These are phyloP conservation scores for Leccinellum luteum DNA, from an alignment of 768 basidiomycete species.

Conservation along the genomic window DNA sequence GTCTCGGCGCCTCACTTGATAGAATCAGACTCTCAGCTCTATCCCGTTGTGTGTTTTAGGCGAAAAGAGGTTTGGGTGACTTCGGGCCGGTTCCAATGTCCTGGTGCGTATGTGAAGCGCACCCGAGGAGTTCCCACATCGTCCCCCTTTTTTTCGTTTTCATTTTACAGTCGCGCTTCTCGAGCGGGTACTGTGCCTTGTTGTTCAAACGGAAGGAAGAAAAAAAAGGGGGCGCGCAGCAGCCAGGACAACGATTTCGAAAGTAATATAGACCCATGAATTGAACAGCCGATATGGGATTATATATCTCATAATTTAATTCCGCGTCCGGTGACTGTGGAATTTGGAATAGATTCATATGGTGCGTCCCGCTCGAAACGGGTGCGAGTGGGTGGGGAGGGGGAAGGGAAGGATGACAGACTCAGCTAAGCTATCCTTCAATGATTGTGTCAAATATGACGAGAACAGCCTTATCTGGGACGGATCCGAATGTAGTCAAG, in stretches of 20 bases:
- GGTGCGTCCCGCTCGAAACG: slow-evolving; percentile 20
- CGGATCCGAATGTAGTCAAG: slow-evolving; percentile 19
- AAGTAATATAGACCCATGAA: background rate
- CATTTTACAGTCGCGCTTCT: background rate
- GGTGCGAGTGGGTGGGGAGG: slow-evolving; percentile 5
- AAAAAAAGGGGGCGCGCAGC: background rate
- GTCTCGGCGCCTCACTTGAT: background rate
- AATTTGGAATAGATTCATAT: background rate
- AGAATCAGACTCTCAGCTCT: background rate
- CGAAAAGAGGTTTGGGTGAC: background rate
- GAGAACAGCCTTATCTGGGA: slow-evolving; percentile 8
- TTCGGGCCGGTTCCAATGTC: slow-evolving; percentile 11
- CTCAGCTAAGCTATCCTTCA: slow-evolving; percentile 9
- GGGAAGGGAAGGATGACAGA: slow-evolving; percentile 1
- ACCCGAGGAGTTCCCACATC: background rate
- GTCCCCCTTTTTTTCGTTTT: background rate
- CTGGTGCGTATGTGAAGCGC: background rate
- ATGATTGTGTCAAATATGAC: slow-evolving; percentile 10
- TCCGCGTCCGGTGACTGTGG: slow-evolving; percentile 16
- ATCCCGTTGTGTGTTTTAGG: background rate
- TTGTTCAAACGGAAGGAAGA: slow-evolving; percentile 1
- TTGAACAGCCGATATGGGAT: background rate
- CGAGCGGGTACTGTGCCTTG: slow-evolving; percentile 1
- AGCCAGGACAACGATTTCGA: background rate
- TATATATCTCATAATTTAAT: slow-evolving; percentile 15